Base-by-base conservation (phyloP, 306 rosid species). In the Sophora flavescens region DNA sequence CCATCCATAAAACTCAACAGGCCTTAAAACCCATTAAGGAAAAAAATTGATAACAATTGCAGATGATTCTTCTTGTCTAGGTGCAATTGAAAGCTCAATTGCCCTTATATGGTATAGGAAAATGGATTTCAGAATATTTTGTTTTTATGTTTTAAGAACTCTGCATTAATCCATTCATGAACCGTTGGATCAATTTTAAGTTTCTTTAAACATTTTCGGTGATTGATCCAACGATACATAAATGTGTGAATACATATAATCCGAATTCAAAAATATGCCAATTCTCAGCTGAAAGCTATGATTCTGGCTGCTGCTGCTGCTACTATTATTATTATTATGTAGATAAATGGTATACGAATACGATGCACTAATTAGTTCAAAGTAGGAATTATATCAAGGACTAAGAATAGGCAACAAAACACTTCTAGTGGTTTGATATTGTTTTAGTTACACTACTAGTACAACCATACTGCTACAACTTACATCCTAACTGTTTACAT, bases 31-130 rank as follows among this genome's bases (percentile, higher is more conserved):
- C 32, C 28, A 16, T 3, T 15, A 13, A 18, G 64, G 71, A 42
- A 0, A 47, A 66, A 66, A 35, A 2, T 45, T 61, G 50, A 38
- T 36, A 56, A 77, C 57, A n/a, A 5, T 50, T 72, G 66, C 44
- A 77, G 26, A 82, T 18, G 62, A 78, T 78, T 82, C 80, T 59
- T 78, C 72, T 72, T 82, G 86, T 67, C 68, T 60, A 41, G 60
- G 76, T 39, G 72, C 51, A 39, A 6, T 66, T 72, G 72, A 59
- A 72, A 65, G 76, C 66, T 71, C 62, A 64, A 63, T 30, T 64
- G 35, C 53, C 58, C 54, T 22, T 22, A 0, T 22, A 22, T 22
- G 1, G 22, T 22, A 22, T 22, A 22, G 22, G 22, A 0, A 22
- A 1, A 22, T 22, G 22, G 22, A 22, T 0, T 22, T 1, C 22